phyloP scores from a whole-genome alignment of 2,329 filamentous ascomycete species.

The Hymenoscyphus linearis region DNA sequence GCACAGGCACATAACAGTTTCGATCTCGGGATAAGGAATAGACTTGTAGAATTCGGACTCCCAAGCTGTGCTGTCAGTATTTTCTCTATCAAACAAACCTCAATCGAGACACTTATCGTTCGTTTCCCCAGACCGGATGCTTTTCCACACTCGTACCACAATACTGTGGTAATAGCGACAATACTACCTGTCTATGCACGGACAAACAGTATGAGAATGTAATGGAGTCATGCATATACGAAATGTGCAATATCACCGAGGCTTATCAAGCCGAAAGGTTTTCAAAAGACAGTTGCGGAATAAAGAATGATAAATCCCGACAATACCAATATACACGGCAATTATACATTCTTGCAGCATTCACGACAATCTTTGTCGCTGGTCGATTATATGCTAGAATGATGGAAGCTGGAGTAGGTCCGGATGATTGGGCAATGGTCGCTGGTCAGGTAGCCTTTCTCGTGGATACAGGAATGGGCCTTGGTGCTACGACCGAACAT shows the following conservation, averaged over 20 bases:
- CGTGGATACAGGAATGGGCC: not conserved
- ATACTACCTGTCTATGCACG: constrained; percentile 13
- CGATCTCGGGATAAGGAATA: not conserved
- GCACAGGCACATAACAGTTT: not conserved
- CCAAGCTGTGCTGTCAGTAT: not conserved
- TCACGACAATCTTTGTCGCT: constrained; percentile 8
- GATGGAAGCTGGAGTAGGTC: constrained; percentile 10
- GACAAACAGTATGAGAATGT: not conserved
- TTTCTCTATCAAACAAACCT: not conserved
- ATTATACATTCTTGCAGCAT: constrained; percentile 5
- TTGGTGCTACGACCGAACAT: not conserved
- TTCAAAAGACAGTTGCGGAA: constrained; percentile 8
- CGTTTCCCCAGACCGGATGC: constrained; percentile 14
- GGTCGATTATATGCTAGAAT: constrained; percentile 6
- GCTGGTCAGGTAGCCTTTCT: constrained; percentile 5
- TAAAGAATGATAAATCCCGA: constrained; percentile 12
- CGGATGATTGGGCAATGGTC: constrained; percentile 13
- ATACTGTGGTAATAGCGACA: constrained; percentile 10
- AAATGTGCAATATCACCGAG: constrained; percentile 10
- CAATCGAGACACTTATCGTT: not conserved
- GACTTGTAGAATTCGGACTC: not conserved
- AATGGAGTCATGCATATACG: constrained; percentile 7
- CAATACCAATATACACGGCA: not conserved
- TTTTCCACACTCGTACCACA: constrained; percentile 7
- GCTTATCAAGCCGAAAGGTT: constrained; percentile 7